Base-by-base conservation (phyloP, 441 rosid genomes). In the Pelargonium cotyledonis region DNA sequence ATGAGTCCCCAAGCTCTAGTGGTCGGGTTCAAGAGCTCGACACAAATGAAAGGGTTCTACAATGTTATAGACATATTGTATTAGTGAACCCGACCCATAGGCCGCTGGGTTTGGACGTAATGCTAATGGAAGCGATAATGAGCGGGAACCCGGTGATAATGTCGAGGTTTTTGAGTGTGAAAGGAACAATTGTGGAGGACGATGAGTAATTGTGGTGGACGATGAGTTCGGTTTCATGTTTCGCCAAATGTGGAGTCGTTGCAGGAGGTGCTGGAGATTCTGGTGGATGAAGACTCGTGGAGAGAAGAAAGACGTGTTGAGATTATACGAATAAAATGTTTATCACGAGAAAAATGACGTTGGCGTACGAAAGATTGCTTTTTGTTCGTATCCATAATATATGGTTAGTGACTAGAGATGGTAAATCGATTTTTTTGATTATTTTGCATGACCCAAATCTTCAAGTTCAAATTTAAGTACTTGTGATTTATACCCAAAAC, bases 51-150 rank as follows among this genome's bases (percentile, higher is more conserved):
- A 69, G 86, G 81, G 2, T 91, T 94, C 57, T 94, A 91, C 72
- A 91, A 91, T 44, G 83, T 85, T 0, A 87, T 94, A 0, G 97
- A 94, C 64, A 55, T 94, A 18, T 91, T 89, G 60, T n/a, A n/a
- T n/a, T n/a, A n/a, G 85, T 91, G 55, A 91, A 94, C 66, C 98
- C 97, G 0, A 94, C 95, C 0, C 83, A 91, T 2, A 81, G 97
- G 78, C 98, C 98, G 6, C 95, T 89, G 73, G 97, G 97, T 4
- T 88, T 93, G n/a, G 98, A 93, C 78, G 82, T 93, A 0, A 90
- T 97, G 0, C 81, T 90, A 40, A 89, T 91, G 98, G 97, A 94
- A 72, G 96, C 92, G 0, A 91, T 91, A 97, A 79, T 91, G 87
- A 86, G 93, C 66, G 97, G 98, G 43, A 94, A 84, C 70, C 85